These are phyloP conservation scores for Corynascus novoguineensis DNA, from an alignment of 495 filamentous ascomycete genomes.

Conservation along the genomic window DNA sequence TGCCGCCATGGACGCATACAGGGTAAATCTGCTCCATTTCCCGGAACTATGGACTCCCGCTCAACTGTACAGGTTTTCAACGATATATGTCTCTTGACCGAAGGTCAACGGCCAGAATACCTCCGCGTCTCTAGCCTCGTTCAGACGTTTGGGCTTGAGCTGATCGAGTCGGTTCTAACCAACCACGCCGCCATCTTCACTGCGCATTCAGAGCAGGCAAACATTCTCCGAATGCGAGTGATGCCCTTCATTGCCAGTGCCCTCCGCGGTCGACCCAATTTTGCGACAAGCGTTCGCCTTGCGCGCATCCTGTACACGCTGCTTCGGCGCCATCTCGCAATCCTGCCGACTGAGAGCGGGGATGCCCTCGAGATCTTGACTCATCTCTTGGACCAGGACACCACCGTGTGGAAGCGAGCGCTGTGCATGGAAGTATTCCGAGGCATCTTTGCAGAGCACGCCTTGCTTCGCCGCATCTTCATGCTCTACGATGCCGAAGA, in stretches of 20 bases:
- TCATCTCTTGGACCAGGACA: slow-evolving; percentile 82
- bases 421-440: slow-evolving; percentile 88
- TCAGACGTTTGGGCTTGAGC: slow-evolving; percentile 76
- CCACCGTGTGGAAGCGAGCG: slow-evolving; percentile 73
- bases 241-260: slow-evolving; percentile 77
- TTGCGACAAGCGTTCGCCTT: slow-evolving; percentile 76
- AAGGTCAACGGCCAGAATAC: slow-evolving; percentile 74
- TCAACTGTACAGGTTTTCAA: slow-evolving; percentile 58
- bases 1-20: slow-evolving; percentile 82
- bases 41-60: slow-evolving; percentile 9
- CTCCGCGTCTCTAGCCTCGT: slow-evolving; percentile 69
- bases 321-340: slow-evolving; percentile 66
- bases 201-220: slow-evolving; percentile 70
- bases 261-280: slow-evolving; percentile 70
- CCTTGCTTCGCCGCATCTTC: slow-evolving; percentile 74
- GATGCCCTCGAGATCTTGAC: slow-evolving; percentile 79
- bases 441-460: slow-evolving; percentile 73
- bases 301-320: slow-evolving; percentile 75
- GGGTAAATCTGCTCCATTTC: slow-evolving; percentile 36
- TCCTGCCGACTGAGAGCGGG: slow-evolving; percentile 74
- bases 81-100: slow-evolving; percentile 83
- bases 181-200: slow-evolving; percentile 79
- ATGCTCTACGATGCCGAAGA: slow-evolving; percentile 69
- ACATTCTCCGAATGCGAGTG: slow-evolving; percentile 70
- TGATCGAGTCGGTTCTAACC: slow-evolving; percentile 81